These are phyloP conservation scores for Cordyceps sp. DNA, from an alignment of 2,329 filamentous ascomycete species.

Conservation along the genomic window DNA sequence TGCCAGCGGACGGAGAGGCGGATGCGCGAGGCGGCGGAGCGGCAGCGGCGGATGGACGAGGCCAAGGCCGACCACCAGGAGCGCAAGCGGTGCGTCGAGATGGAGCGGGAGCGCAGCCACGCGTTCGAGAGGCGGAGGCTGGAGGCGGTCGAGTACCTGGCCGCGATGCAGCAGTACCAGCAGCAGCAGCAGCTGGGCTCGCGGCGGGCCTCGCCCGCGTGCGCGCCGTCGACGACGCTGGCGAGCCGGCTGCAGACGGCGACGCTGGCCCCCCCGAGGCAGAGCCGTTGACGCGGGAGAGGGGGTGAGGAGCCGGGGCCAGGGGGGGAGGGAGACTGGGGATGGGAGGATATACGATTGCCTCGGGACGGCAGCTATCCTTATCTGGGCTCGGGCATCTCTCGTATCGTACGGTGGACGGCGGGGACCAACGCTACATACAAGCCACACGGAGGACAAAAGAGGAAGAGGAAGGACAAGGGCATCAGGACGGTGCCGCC, in stretches of 20 bases:
- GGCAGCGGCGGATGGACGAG: conserved; percentile 22
- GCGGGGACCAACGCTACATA: too few species aligned
- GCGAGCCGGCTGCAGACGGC: conserved; percentile 5
- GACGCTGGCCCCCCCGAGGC: conserved; percentile 5
- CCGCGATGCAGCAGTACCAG: conserved; percentile 11
- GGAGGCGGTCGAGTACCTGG: conserved; percentile 26
- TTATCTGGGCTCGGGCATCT: too few species aligned
- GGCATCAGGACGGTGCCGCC: too few species aligned
- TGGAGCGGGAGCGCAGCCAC: conserved; percentile 31
- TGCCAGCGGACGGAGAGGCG: conserved; percentile 28
- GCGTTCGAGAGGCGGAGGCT: conserved; percentile 30
- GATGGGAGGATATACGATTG: too few species aligned
- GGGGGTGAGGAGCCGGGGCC: not conserved
- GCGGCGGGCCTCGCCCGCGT: conserved; percentile 15
- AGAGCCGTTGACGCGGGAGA: conserved; percentile 7
- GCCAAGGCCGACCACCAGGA: conserved; percentile 27
- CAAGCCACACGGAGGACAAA: too few species aligned
- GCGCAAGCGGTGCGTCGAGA: conserved; percentile 22
- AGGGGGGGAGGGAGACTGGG: too few species aligned
- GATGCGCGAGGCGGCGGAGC: conserved; percentile 21
- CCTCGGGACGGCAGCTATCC: too few species aligned
- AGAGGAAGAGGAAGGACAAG: too few species aligned
- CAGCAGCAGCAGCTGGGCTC: conserved; percentile 5
- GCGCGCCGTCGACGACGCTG: conserved; percentile 6
- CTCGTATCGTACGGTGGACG: too few species aligned